Evolutionary conservation across 192 early-diverging fungal species (phyloP), one percentile per base, ranked within the genome.

Genomic region (Coemansia sp.): DNA sequence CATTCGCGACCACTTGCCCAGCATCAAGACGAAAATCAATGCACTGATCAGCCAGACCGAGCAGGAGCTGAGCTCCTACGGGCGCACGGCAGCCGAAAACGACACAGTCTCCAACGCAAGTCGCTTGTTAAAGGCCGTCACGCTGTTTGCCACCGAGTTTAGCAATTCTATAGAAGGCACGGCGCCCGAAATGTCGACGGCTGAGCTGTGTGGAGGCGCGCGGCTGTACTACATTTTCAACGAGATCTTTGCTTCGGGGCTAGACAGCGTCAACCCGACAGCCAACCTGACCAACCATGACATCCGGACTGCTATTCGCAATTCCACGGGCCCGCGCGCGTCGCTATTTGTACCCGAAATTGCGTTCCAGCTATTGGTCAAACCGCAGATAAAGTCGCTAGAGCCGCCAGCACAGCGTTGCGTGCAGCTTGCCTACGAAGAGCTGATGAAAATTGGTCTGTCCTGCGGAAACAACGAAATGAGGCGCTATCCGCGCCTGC

Each of bases 191-290:
- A 86, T 91, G 60, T 85, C 88, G 7, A 89, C 91, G 14, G 85
- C 87, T 27, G 89, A 91, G 76, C 65, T 92, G 41, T 89, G 87
- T 52, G 90, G 90, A 38, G 91, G 91, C 7, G 91, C 91, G 11
- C 85, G 88, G 40, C 86, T 92, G 40, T 92, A 91, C 74, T 89
- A 87, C 69, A 90, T 90, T 29, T 92, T 92, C 71, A 89, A 92
- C 67, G 85, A 87, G 53, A 85, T 91, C 12, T 92, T 86, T 82
- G 88, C 88, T 10, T 63, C 83, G 19, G 87, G 89, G 15, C 73
- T 92, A 21, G 87, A 89, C 50, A 83, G 87, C 54, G 84, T 92
- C 38, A 82, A 83, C 26, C 89, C 91, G 3, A 86, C 87, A 62
- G 82, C 85, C 8, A 88, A 87, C 58, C 64, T 92, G 52, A 84